A percentile compares a stretch with the other conserved stretches of the same genome.
Evolutionary conservation across 108 stramenopile genomes (phyloP).

Genomic region (Skeletonema potamos): DNA sequence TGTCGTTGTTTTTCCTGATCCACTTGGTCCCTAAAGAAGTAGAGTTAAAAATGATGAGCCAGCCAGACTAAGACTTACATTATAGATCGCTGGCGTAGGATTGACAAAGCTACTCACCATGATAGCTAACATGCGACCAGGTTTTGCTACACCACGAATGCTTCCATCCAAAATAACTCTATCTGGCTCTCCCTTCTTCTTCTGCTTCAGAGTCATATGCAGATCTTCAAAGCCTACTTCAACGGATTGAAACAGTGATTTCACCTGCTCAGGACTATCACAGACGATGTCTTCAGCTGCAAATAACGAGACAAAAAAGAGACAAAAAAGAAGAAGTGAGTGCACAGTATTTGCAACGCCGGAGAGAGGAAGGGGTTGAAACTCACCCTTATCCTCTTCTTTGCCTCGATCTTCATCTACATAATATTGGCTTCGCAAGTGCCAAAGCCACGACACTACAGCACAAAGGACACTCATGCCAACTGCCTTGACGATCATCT

Average conservation of each 20-base stretch:
- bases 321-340: background rate
- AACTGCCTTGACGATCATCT: slow-evolving; percentile 25
- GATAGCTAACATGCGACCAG: slow-evolving; percentile 78
- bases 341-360: background rate
- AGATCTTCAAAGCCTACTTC: slow-evolving; percentile 75
- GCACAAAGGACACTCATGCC: slow-evolving; percentile 24
- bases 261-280: slow-evolving; percentile 34
- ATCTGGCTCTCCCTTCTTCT: slow-evolving; percentile 37
- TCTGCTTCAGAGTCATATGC: slow-evolving; percentile 57
- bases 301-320: background rate
- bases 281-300: slow-evolving; percentile 43
- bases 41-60: too few relatives aligned
- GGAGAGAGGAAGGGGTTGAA: background rate
- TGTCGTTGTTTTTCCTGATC: slow-evolving; percentile 65
- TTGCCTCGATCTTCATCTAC: background rate
- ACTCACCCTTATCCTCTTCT: slow-evolving; percentile 37
- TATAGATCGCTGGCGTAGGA: too few relatives aligned
- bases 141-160: slow-evolving; percentile 68
- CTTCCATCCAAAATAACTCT: slow-evolving; percentile 76
- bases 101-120: too few relatives aligned
- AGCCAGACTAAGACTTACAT: too few relatives aligned
- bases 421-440: background rate
- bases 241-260: slow-evolving; percentile 42
- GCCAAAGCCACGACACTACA: slow-evolving; percentile 32
- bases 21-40: slow-evolving; percentile 68